Base-by-base conservation (phyloP, 139 green algal species). In the Auxenochlorella pyrenoidosa region DNA sequence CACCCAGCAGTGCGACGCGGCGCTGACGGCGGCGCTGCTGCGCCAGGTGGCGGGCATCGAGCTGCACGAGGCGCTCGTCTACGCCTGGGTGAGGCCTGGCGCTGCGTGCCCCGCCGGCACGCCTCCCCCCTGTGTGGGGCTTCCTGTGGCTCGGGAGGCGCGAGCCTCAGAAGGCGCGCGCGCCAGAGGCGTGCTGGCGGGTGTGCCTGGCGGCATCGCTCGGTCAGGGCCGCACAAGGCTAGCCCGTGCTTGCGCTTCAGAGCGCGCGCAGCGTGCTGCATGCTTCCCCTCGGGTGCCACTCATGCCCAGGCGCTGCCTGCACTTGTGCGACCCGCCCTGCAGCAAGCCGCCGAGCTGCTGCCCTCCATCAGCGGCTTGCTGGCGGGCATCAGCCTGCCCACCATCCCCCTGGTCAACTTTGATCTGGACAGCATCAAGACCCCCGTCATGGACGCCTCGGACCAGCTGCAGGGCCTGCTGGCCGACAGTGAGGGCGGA, bases 11-110 rank as follows among this genome's bases (percentile, higher is more conserved):
- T 83, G 77, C 77, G 54, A 83, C 34, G 32, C 77, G 5, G 51
- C 66, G 77, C 77, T 83, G 51, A 83, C 47, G 26, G 77, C 77
- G 77, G 77, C 77, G 47, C 77, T 83, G 77, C 77, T 83, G 51
- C 51, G 51, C n/a, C 51, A 83, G 51, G 30, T 83, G 12, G 21
- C 34, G 13, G 51, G 54, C n/a, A 32, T 83, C 22, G 51, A 83
- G 15, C 10, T 83, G 19, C 19, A 30, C 47, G 54, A 43, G 15
- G n/a, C 77, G 13, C 47, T 83, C 19, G 77, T 83, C 18, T n/a
- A n/a, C n/a, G 77, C 54, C 32, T 83, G 77, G 72, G 72, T 79
- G 72, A 54, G 72, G 63, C 63, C 59, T 16, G 19, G 59, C 21
- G n/a, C n/a, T n/a, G n/a, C n/a, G n/a, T n/a, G n/a, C n/a, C n/a